Evolutionary conservation across 2,329 filamentous ascomycete species (phyloP), one percentile per base, ranked within the genome.

Genomic region (Arthrobotrys megalospora): DNA sequence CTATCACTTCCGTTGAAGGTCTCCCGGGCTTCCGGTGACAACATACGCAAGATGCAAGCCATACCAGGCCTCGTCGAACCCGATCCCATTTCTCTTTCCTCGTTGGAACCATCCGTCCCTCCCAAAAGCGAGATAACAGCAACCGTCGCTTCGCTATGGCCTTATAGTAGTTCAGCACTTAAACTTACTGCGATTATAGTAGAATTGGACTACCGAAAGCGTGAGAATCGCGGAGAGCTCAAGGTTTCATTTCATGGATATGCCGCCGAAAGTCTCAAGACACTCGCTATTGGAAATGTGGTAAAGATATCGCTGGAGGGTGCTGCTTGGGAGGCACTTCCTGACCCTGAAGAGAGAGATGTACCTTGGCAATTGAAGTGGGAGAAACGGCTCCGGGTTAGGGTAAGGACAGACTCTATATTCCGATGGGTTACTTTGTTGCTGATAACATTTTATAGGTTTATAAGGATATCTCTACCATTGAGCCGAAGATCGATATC

Each of bases 61-160:
- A 53, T 77, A 16, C 66, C 73, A 12, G 66, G 60, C 14, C 66
- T 77, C 28, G 63, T 43, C 58, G 52, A 60, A 21, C 75, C 72
- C 36, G 10, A 38, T 6, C 67, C 60, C n/a, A 34, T 78, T n/a
- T 62, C 68, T 34, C 53, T 79, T 16, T 53, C 76, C 11, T 67
- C 70, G 6, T 48, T 79, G 8, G 76, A 75, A 38, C 64, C 68
- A 24, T 68, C 76, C 21, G 60, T 38, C 28, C 60, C 64, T 16
- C 55, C 63, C 12, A 38, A 55, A 21, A 70, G 76, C 55, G 76
- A 79, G 47, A 79, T 82, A 34, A 76, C 75, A 21, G 81, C 80
- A 24, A 67, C 81, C 8, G 80, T 82, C 12, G 80, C 79, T 3
- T 78, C 81, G 21, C 58, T 81, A 24, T 82, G 81, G 81, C 81